phyloP scores from a whole-genome alignment of 164 flowering plant genomes.

The Annona squamosa region DNA sequence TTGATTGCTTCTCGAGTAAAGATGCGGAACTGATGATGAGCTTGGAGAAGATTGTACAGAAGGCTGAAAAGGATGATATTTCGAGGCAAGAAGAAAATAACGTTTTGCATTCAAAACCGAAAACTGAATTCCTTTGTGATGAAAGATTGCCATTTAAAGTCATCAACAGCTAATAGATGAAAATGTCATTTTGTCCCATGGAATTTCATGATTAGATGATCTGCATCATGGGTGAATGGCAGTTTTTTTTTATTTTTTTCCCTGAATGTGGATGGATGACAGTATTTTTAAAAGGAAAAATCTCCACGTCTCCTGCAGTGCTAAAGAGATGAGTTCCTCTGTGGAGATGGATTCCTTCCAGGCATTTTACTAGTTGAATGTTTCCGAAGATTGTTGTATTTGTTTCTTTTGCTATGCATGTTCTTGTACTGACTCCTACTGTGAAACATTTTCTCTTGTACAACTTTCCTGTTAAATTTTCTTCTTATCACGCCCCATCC shows the following conservation, averaged over 20 bases:
- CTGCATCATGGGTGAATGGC: neutral
- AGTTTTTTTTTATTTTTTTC: neutral
- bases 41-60: conserved; percentile 19
- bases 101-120: conserved; percentile 11
- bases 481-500: no score
- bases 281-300: no score
- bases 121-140: conserved; percentile 8
- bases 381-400: no score
- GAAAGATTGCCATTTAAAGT: conserved; percentile 32
- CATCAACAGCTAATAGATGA: conserved; percentile 4
- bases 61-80: conserved; percentile 5
- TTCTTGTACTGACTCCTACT: no score
- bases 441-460: no score
- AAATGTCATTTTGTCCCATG: neutral
- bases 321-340: no score
- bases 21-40: conserved; percentile 26
- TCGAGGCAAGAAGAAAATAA: conserved; percentile 6
- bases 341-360: no score
- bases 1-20: conserved; percentile 17
- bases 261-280: neutral
- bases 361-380: no score
- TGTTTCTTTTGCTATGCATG: no score
- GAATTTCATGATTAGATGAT: neutral
- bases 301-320: no score
- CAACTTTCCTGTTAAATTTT: no score